These are phyloP conservation scores for Tricholomella constricta DNA, from an alignment of 768 basidiomycete genomes.

Conservation along the genomic window DNA sequence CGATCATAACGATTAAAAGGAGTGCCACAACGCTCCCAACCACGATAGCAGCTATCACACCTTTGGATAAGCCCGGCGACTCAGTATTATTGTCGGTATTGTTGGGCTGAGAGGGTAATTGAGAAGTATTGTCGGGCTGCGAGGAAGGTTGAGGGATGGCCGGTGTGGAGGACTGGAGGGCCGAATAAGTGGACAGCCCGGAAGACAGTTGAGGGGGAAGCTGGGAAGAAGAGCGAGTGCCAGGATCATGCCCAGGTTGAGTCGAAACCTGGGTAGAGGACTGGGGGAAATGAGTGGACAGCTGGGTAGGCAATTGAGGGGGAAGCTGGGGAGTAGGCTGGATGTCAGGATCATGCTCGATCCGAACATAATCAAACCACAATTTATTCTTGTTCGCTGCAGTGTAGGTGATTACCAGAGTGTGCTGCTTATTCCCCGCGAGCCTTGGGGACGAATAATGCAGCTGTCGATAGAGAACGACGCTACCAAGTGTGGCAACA, in stretches of 20 bases:
- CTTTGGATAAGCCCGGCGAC: neutral
- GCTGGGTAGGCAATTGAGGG: too few species aligned
- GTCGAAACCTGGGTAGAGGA: too few species aligned
- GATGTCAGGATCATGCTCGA: neutral
- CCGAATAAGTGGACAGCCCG: too few species aligned
- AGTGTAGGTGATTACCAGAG: slow-evolving; percentile 1
- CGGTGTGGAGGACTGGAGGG: too few species aligned
- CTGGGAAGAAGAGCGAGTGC: neutral
- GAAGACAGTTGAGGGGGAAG: too few species aligned
- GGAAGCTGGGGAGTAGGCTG: neutral
- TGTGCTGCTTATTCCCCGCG: slow-evolving; percentile 1
- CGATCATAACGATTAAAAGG: slow-evolving; percentile 2
- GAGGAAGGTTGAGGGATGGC: neutral
- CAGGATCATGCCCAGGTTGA: neutral
- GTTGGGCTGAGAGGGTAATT: neutral
- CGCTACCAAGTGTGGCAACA: neutral
- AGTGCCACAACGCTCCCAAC: slow-evolving; percentile 6
- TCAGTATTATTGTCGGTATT: neutral
- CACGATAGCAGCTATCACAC: slow-evolving; percentile 7
- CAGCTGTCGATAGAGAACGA: slow-evolving; percentile 1
- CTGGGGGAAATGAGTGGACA: too few species aligned
- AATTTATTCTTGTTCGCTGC: slow-evolving; percentile 1
- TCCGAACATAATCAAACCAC: slow-evolving; percentile 8
- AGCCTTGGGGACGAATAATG: slow-evolving; percentile 1
- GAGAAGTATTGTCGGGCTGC: neutral